Base-by-base conservation (phyloP, 441 rosid genomes). In the Euphorbia schlechtendalii region DNA sequence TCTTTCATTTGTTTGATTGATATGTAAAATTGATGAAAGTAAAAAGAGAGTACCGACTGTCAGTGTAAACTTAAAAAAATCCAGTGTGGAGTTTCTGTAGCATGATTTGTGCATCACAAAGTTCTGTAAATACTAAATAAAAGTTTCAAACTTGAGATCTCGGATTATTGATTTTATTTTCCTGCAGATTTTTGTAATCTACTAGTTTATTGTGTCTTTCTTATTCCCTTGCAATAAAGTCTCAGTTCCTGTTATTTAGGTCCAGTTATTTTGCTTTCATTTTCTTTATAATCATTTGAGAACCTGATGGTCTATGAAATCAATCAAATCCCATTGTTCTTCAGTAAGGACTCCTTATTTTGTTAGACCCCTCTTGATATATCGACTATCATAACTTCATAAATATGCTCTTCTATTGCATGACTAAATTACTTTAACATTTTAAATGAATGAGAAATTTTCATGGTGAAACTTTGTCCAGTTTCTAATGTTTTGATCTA, bases 11-110 rank as follows among this genome's bases (percentile, higher is more conserved):
- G 13, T 53, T 41, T 51, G 28, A 34, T 69, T 32, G 20, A 27
- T n/a, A 18, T 32, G 22, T 67, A 63, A 36, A 60, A 61, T 71
- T 57, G 40, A 40, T 22, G 13, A 5, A 41, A 21, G 55, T 45
- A 21, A 59, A 63, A 49, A 64, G 65, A 27, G 9, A 30, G 3
- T 67, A 24, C 3, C 49, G 32, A 59, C 24, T 1, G 63, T 40
- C 32, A 27, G 22, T 38, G 49, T 53, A 52, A 51, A 63, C 38
- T 56, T 27, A n/a, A 4, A 28, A 4, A 48, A 55, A 25, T 18
- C 25, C 24, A 20, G 38, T 67, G 10, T 54, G 40, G 24, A 21
- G 27, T n/a, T 51, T 20, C 51, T 17, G 22, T 15, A 20, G 3
- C 46, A 10, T 41, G 46, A 12, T 41, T 41, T 41, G 56, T 41